Percentiles rank a stretch among this genome's conserved stretches.
phyloP scores from a whole-genome alignment of 805 yeast genomes.

The Komagataella populi region DNA sequence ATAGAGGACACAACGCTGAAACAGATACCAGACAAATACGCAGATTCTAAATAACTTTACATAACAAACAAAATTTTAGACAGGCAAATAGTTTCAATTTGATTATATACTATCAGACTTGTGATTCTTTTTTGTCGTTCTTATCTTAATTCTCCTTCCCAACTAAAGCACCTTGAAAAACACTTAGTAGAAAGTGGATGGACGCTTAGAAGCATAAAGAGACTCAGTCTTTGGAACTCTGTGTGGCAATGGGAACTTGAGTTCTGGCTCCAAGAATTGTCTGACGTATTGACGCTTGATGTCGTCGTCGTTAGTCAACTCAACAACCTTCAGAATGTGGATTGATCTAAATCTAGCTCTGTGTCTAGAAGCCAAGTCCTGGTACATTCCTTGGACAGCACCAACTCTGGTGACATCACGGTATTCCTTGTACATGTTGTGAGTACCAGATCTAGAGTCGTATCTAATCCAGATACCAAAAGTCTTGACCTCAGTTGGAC shows the following conservation, averaged over 20 bases:
- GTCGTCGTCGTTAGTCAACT: constrained; percentile 93
- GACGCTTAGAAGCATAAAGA: constrained; percentile 85
- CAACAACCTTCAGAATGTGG: constrained; percentile 99
- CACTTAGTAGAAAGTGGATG: constrained; percentile 91
- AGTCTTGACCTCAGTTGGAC: constrained; percentile 99
- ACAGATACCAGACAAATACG: not conserved
- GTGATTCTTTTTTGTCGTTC: not conserved
- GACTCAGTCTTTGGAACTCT: constrained; percentile 86
- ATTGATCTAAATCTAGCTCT: constrained; percentile 99
- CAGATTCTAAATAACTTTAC: not conserved
- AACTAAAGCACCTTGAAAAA: not conserved
- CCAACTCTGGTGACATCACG: constrained; percentile 98
- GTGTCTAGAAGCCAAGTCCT: constrained; percentile 99
- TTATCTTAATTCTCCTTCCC: not conserved
- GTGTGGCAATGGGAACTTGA: constrained; percentile 99
- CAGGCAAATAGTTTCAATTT: not conserved
- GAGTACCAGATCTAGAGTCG: constrained; percentile 99
- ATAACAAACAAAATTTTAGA: not conserved
- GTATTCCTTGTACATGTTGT: constrained; percentile 99
- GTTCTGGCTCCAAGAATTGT: constrained; percentile 90
- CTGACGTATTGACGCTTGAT: constrained; percentile 98
- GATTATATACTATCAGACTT: not conserved
- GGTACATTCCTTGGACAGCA: constrained; percentile 97
- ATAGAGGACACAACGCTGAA: not conserved
- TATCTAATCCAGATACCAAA: constrained; percentile 99